Evolutionary conservation across 2,329 filamentous ascomycete species (phyloP), one percentile per base, ranked within the genome.

Genomic region (Cytospora paraplurivora): DNA sequence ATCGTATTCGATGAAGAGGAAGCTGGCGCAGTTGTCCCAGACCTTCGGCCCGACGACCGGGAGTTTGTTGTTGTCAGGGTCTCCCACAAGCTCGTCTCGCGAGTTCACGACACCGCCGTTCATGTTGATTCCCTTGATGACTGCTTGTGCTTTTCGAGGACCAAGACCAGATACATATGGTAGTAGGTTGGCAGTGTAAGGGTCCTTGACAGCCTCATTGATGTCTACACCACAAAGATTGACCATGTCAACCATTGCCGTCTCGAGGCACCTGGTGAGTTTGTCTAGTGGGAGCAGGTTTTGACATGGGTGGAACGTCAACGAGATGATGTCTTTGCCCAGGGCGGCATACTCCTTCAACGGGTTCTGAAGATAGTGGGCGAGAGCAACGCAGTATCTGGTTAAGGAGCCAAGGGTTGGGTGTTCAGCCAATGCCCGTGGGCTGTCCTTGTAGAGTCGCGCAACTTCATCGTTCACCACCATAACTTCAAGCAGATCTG

Each of bases 201-300:
- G 74, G 74, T 97, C 92, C 50, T 82, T 83, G 62, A 96, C 88
- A 15, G 93, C 93, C 68, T 97, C 93, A 71, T 97, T 97, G 72
- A 99, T 90, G 71, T 98, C 92, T 44, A 99, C 92, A 72, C 95
- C 95, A 53, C 93, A 93, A 51, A 99, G 86, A 74, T 99, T 99
- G 69, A 99, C 95, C 84, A 97, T 97, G 74, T 99, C 95, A 12
- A 99, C 94, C 87, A 99, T 91, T 52, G 94, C 92, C n/a, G 91
- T 96, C 72, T 99, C 95, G 17, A 99, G 83, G 65, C 92, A 87
- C 74, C 91, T 93, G 67, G 89, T 80, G 47, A 99, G 82, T 78
- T 96, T 93, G 44, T 98, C 94, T 66, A 93, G 86, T 0, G 93
- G 90, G 15, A 99, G 83, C 35, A 97, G 85, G 66, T 93, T 90